phyloP scores from a whole-genome alignment of 1,139 yeast species.

The Lodderomyces elongisporus region DNA sequence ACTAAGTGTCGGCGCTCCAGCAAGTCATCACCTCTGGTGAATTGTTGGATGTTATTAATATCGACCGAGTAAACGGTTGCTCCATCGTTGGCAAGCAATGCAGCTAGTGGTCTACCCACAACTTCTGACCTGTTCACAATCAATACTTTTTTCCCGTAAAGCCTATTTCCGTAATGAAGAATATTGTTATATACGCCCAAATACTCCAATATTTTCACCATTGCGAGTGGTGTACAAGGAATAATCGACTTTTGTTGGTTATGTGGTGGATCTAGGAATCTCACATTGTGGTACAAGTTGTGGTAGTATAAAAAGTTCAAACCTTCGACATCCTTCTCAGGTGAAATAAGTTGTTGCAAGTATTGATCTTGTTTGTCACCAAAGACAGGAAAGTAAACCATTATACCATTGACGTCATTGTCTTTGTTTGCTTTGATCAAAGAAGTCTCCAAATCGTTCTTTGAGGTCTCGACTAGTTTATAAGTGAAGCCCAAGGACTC shows the following conservation, averaged over 20 bases:
- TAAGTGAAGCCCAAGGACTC: constrained; percentile 80
- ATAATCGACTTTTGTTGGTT: constrained; percentile 75
- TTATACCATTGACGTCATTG: constrained; percentile 77
- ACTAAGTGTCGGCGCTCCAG: constrained; percentile 81
- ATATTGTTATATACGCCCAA: constrained; percentile 80
- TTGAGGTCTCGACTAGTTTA: constrained; percentile 67
- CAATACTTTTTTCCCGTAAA: constrained; percentile 87
- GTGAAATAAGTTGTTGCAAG: constrained; percentile 80
- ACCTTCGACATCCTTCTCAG: constrained; percentile 95
- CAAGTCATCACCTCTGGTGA: constrained; percentile 90
- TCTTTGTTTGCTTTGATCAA: constrained; percentile 80
- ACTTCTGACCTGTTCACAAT: constrained; percentile 92
- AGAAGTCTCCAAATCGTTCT: constrained; percentile 80
- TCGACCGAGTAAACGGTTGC: constrained; percentile 94
- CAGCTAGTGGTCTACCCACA: constrained; percentile 96
- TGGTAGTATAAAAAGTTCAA: constrained; percentile 85
- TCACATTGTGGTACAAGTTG: constrained; percentile 87
- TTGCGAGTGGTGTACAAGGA: constrained; percentile 95
- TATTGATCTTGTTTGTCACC: constrained; percentile 95
- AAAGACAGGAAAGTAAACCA: constrained; percentile 98
- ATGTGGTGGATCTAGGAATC: constrained; percentile 68
- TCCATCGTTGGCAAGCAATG: constrained; percentile 92
- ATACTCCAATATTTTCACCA: constrained; percentile 87
- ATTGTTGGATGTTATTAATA: constrained; percentile 79
- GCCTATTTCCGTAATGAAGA: constrained; percentile 81